These are phyloP conservation scores for Xylona heveae DNA, from an alignment of 495 filamentous ascomycete genomes.

Conservation along the genomic window DNA sequence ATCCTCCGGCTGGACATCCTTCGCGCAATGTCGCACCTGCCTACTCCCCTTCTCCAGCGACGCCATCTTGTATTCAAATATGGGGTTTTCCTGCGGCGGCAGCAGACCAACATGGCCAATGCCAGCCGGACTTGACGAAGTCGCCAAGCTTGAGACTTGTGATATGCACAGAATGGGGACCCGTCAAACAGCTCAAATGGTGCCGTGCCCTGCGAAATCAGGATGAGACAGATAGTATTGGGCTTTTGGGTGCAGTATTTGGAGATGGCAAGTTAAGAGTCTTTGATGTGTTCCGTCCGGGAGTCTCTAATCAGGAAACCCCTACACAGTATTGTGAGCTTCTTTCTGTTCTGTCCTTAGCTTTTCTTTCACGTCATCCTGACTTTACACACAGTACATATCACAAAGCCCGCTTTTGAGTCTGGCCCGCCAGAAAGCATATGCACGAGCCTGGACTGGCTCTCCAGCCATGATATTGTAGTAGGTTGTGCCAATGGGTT, in stretches of 20 bases:
- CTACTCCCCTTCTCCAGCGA: slow-evolving; percentile 23
- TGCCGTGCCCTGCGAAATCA: slow-evolving; percentile 28
- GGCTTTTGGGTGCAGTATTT: slow-evolving; percentile 40
- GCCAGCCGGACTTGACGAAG: slow-evolving; percentile 18
- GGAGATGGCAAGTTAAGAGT: slow-evolving; percentile 39
- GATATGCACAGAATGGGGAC: slow-evolving; percentile 42
- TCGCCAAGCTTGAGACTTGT: slow-evolving; percentile 24
- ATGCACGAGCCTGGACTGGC: slow-evolving; percentile 39
- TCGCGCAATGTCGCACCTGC: slow-evolving; percentile 18
- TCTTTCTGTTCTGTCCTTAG: neutral
- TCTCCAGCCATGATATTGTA: slow-evolving; percentile 36
- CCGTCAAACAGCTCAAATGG: slow-evolving; percentile 36
- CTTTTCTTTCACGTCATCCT: no score
- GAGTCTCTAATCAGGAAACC: slow-evolving; percentile 13
- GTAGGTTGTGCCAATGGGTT: slow-evolving; percentile 40
- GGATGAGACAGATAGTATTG: slow-evolving; percentile 23
- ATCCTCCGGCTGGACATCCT: slow-evolving; percentile 11
- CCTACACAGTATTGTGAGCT: slow-evolving; percentile 17
- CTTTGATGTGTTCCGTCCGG: slow-evolving; percentile 26
- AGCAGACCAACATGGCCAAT: slow-evolving; percentile 9
- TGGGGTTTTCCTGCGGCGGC: slow-evolving; percentile 30
- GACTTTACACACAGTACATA: slow-evolving; percentile 21
- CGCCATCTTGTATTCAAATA: slow-evolving; percentile 31
- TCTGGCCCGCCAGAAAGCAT: slow-evolving; percentile 24
- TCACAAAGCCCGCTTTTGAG: slow-evolving; percentile 31